Percentiles rank a stretch among this genome's conserved stretches.
phyloP scores from a whole-genome alignment of 1,139 yeast species.

The Yamadazyma siamensis region DNA sequence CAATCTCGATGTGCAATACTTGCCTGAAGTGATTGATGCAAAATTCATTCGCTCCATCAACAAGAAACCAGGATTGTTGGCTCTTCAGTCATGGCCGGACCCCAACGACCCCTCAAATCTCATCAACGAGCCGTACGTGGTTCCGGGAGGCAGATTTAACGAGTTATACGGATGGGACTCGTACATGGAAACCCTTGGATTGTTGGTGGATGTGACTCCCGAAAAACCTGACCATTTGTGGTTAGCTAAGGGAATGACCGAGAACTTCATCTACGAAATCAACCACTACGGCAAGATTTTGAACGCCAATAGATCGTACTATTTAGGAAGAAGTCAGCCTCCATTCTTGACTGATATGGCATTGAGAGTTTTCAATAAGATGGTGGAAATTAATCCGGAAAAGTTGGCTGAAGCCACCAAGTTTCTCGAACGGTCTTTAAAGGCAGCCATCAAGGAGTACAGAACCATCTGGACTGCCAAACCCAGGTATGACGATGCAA shows the following conservation, averaged over 20 bases:
- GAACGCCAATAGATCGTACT: conserved; percentile 93
- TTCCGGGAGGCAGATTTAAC: conserved; percentile 96
- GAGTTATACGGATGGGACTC: conserved; percentile 99
- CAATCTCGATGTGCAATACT: conserved; percentile 69
- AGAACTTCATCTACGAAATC: conserved; percentile 88
- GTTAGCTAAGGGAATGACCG: conserved; percentile 88
- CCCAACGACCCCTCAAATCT: conserved; percentile 49
- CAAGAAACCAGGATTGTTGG: conserved; percentile 80
- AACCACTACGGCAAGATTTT: conserved; percentile 86
- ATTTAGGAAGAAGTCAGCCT: conserved; percentile 90
- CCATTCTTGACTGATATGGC: conserved; percentile 98
- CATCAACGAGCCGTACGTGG: conserved; percentile 81
- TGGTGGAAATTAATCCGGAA: conserved; percentile 42
- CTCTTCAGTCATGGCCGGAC: conserved; percentile 64
- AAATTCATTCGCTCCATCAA: conserved; percentile 75
- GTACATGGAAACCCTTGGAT: conserved; percentile 85
- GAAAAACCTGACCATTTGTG: conserved; percentile 39
- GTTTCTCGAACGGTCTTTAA: conserved; percentile 60
- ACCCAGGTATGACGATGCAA: conserved; percentile 71
- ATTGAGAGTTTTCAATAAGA: conserved; percentile 60
- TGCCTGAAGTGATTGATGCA: conserved; percentile 60
- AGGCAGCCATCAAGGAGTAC: conserved; percentile 87
- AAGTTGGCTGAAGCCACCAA: conserved; percentile 41
- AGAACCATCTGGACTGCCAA: conserved; percentile 69
- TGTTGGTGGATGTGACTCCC: conserved; percentile 60